A percentile compares a stretch with the other conserved stretches of the same genome.
phyloP scores from a whole-genome alignment of 1,284 basidiomycete species.

The Trametes polyzona region DNA sequence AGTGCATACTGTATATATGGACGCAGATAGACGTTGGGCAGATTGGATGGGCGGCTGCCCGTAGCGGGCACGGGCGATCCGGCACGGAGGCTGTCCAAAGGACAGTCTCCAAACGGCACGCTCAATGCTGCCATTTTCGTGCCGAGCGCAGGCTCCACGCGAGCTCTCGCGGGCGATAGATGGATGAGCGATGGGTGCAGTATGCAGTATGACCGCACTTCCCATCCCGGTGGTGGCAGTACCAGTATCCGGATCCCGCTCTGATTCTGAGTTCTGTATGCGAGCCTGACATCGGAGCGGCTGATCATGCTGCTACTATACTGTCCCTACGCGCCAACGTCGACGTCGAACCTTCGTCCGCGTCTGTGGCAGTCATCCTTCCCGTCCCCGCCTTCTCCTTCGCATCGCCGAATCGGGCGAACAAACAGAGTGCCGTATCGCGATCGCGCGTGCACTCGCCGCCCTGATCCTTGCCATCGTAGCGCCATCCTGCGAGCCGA shows the following conservation, averaged over 20 bases:
- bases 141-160: too few relatives aligned
- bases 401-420: slow-evolving; percentile 2
- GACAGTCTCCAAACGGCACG: slow-evolving; percentile 27
- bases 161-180: neutral
- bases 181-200: neutral
- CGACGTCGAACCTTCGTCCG: neutral
- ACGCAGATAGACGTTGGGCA: slow-evolving; percentile 8
- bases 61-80: slow-evolving; percentile 23
- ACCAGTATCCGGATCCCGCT: neutral
- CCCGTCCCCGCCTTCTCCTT: neutral
- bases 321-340: too few relatives aligned
- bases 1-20: neutral
- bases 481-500: neutral
- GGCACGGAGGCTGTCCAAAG: neutral
- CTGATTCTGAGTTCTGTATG: neutral
- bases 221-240: neutral
- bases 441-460: neutral
- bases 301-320: too few relatives aligned
- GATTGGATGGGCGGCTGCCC: slow-evolving; percentile 1
- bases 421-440: slow-evolving; percentile 3
- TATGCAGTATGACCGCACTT: neutral
- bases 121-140: slow-evolving; percentile 27
- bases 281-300: too few relatives aligned
- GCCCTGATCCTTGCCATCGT: neutral
- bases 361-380: too few relatives aligned